phyloP scores from a whole-genome alignment of 768 basidiomycete genomes.

The Boletellus ananiceps region DNA sequence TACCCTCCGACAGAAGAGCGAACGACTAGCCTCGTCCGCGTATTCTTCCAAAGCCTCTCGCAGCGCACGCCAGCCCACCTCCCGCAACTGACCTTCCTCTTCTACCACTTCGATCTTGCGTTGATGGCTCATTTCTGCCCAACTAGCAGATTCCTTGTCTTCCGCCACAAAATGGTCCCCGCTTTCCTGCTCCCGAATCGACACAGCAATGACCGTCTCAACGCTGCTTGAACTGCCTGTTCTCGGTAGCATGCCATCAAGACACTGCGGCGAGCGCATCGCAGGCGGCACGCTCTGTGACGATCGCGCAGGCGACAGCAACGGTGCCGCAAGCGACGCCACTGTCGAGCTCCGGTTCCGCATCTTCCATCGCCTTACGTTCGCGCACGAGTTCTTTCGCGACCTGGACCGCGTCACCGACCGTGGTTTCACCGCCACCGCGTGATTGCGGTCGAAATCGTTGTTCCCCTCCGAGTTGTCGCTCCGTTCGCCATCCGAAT shows the following conservation, averaged over 20 bases:
- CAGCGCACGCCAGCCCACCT: conserved; percentile 55
- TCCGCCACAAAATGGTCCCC: conserved; percentile 27
- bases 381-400: conserved; percentile 27
- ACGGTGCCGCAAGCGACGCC: conserved; percentile 50
- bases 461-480: conserved; percentile 22
- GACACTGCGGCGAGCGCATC: conserved; percentile 14
- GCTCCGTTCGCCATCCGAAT: conserved; percentile 51
- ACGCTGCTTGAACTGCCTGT: conserved; percentile 64
- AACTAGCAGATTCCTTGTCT: conserved; percentile 23
- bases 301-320: conserved; percentile 16
- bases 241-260: conserved; percentile 30
- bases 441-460: neutral
- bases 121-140: conserved; percentile 25
- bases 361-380: conserved; percentile 24
- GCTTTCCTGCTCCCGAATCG: conserved; percentile 36
- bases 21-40: conserved; percentile 50
- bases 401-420: conserved; percentile 31
- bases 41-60: conserved; percentile 55
- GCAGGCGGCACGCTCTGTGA: conserved; percentile 7
- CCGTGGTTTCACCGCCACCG: conserved; percentile 5
- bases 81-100: conserved; percentile 48
- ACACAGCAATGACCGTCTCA: conserved; percentile 62
- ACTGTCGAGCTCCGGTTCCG: conserved; percentile 66
- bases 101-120: conserved; percentile 30
- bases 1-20: neutral